A percentile compares a stretch with the other conserved stretches of the same genome.
Conservation (phyloP, 352 stramenopile species). For the Salisapilia sapeloensis region DNA sequence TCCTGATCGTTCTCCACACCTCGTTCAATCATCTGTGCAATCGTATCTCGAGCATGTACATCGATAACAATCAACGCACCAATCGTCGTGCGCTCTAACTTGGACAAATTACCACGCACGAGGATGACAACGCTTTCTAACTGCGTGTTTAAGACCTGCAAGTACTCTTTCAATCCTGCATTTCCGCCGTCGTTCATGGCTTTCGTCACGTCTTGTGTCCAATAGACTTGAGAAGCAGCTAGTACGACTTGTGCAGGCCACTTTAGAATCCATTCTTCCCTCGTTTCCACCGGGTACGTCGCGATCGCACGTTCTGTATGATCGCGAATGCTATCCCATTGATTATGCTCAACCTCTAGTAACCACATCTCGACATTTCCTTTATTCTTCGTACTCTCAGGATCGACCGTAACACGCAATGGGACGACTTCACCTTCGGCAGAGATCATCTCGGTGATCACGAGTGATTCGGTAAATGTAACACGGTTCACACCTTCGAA, state of each 20-base stretch:
- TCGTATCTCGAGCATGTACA: conserved; percentile 84
- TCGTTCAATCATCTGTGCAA: conserved; percentile 84
- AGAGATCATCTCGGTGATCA: conserved; percentile 91
- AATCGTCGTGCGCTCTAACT: conserved; percentile 85
- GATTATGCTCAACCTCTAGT: conserved; percentile 79
- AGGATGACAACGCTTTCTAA: conserved; percentile 85
- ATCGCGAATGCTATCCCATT: conserved; percentile 85
- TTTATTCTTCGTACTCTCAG: conserved; percentile 86
- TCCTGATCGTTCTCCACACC: conserved; percentile 78
- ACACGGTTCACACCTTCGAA: conserved; percentile 86
- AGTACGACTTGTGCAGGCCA: conserved; percentile 92
- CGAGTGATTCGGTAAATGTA: conserved; percentile 80
- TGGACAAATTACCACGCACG: conserved; percentile 82
- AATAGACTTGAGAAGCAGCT: conserved; percentile 85
- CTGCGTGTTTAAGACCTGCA: conserved; percentile 72
- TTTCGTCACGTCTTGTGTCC: conserved; percentile 85
- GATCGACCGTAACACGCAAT: conserved; percentile 71
- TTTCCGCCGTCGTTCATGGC: conserved; percentile 63
- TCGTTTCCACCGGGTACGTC: conserved; percentile 59
- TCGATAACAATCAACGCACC: conserved; percentile 87
- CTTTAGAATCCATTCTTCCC: conserved; percentile 85
- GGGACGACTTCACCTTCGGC: conserved; percentile 84
- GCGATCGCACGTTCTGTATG: conserved; percentile 79
- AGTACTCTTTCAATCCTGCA: conserved; percentile 53
- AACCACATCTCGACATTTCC: conserved; percentile 93